Conservation (phyloP, 148 eudicot species). For the Rheum nobile region DNA sequence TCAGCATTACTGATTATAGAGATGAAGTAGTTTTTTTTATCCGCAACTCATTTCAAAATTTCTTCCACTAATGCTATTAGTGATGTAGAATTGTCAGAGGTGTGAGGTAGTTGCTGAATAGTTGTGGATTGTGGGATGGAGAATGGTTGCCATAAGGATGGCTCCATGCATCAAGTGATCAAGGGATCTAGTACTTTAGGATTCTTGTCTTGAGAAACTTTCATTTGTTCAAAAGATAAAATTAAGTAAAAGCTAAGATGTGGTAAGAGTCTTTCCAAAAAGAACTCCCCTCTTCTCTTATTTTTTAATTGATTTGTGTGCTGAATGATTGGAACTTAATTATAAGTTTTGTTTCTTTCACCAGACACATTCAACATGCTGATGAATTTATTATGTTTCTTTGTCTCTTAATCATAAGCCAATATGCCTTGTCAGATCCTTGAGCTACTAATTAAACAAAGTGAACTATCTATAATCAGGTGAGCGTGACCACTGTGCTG, state of each 20-base stretch:
- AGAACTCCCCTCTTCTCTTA: too few relatives aligned
- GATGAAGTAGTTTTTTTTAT: not conserved
- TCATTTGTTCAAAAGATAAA: not conserved
- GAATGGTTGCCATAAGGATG: not conserved
- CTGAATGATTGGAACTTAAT: not conserved
- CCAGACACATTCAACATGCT: not conserved
- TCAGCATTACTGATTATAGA: not conserved
- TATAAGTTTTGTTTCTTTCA: not conserved
- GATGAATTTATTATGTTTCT: not conserved
- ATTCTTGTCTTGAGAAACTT: not conserved
- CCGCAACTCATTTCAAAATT: not conserved
- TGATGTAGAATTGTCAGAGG: not conserved
- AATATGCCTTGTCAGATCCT: not conserved
- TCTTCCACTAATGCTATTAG: not conserved
- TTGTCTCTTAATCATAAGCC: not conserved
- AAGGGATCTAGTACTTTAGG: too few relatives aligned
- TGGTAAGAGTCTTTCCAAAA: too few relatives aligned
- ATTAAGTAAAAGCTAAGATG: not conserved
- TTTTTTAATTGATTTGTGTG: not conserved
- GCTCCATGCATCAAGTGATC: too few relatives aligned
- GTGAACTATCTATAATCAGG: constrained; percentile 33
- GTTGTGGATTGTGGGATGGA: not conserved
- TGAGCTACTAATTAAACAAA: not conserved
- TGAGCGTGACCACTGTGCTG: constrained; percentile 65
- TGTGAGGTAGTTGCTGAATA: too few relatives aligned